Evolutionary conservation across 1,139 yeast species (phyloP), one percentile per base, ranked within the genome.

Genomic region (Pichia sp.): DNA sequence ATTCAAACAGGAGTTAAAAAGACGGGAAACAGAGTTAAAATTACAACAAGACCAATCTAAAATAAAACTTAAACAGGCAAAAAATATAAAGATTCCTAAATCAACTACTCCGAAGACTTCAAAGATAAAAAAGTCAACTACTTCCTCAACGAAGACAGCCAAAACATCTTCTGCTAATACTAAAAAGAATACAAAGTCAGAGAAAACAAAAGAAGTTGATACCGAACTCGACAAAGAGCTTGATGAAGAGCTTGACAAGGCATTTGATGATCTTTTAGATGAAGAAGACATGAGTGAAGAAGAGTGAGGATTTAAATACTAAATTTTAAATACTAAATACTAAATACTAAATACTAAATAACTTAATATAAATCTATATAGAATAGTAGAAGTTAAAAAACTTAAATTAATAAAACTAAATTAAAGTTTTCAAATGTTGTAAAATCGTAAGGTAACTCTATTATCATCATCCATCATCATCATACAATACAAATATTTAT

Each of bases 261-360:
- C 57, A 18, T 54, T 60, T 32, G 60, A 58, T 39, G 62, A 58
- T 9, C 43, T 60, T 28, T 47, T 50, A 26, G 59, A 57, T 25
- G 57, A 56, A 18, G 63, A 60, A 34, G 60, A 56, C 6, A 51
- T 53, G 48, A 58, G 62, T 45, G 64, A 60, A 43, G 64, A 59
- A 45, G 64, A 60, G 25, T 50, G 32, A 30, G 8, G 8, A 6
- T 6, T 30, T 6, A 6, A 30, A 2, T 6, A 30, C 8, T 18
- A 18, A 18, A 18, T 18, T 18, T 18, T 18, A 18, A 18, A 18
- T 18, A 18, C 18, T 18, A 18, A 18, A 18, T 18, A 18, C 18
- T 18, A 18, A 18, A 18, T 18, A 18, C 18, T 18, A 18, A 18
- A 18, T 18, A 18, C 18, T 18, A 18, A 18, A 18, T 18, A 18